phyloP scores from a whole-genome alignment of 2,329 filamentous ascomycete genomes.

The Fusarium protoensiforme region DNA sequence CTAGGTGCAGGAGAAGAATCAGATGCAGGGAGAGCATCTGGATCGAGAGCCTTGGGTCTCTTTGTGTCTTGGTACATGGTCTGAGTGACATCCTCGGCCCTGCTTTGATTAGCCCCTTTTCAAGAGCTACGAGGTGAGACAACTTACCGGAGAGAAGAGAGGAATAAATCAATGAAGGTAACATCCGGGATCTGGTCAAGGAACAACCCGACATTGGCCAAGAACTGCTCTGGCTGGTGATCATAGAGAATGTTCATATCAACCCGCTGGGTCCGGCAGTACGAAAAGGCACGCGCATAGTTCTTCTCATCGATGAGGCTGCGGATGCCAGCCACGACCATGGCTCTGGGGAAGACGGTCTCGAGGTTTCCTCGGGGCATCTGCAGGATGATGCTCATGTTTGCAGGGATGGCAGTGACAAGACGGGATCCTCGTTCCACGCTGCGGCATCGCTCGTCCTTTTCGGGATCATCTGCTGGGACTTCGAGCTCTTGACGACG shows the following conservation, averaged over 20 bases:
- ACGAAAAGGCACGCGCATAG: constrained; percentile 85
- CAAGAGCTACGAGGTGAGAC: not conserved
- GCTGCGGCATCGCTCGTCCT: constrained; percentile 89
- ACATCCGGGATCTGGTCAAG: constrained; percentile 85
- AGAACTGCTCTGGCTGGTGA: constrained; percentile 87
- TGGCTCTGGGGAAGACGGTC: constrained; percentile 91
- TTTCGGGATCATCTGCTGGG: constrained; percentile 88
- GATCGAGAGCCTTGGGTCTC: constrained; percentile 44
- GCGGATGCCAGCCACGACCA: constrained; percentile 91
- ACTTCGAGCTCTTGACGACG: constrained; percentile 76
- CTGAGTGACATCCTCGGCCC: constrained; percentile 91
- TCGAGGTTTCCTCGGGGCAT: constrained; percentile 97
- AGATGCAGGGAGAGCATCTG: constrained; percentile 5
- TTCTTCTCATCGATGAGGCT: constrained; percentile 82
- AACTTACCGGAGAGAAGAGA: constrained; percentile 82
- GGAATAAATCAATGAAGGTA: constrained; percentile 87
- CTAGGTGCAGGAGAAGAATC: constrained; percentile 26
- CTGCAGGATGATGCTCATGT: constrained; percentile 87
- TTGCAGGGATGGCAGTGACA: constrained; percentile 89
- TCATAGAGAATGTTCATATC: constrained; percentile 99
- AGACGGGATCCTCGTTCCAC: constrained; percentile 90
- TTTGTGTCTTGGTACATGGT: constrained; percentile 94
- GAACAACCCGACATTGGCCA: constrained; percentile 79
- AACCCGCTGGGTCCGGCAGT: constrained; percentile 91
- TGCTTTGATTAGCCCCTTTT: constrained; percentile 49